These are phyloP conservation scores for Magnaporthiopsis incrustans DNA, from an alignment of 2,329 filamentous ascomycete genomes.

Conservation along the genomic window DNA sequence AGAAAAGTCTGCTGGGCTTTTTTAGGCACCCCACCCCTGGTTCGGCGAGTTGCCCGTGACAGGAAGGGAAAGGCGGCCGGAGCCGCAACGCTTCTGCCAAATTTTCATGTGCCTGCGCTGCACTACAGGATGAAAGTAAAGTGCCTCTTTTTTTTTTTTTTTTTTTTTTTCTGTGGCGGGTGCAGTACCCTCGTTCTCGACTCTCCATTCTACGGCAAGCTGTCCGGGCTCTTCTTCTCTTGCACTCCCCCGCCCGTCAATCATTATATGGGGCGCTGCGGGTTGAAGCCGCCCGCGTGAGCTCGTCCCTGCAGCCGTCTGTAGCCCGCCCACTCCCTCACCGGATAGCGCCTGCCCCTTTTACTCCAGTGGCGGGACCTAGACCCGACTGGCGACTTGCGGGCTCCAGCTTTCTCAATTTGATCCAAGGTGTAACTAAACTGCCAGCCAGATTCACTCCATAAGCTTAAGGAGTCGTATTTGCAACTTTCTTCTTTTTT, in stretches of 20 bases:
- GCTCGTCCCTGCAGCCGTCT: no score
- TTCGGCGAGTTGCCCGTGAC: neutral
- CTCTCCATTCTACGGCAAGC: no score
- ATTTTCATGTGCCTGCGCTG: neutral
- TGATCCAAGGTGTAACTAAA: neutral
- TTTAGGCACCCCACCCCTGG: neutral
- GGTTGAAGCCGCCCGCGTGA: no score
- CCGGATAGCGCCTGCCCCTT: neutral
- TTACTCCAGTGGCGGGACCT: neutral
- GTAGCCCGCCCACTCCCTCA: neutral
- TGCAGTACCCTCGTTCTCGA: no score
- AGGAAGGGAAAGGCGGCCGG: neutral
- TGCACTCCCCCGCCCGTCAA: no score
- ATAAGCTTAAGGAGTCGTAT: neutral
- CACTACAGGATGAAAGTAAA: neutral
- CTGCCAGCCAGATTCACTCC: neutral
- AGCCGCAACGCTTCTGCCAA: neutral
- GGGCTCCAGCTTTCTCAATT: neutral
- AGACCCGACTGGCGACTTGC: neutral
- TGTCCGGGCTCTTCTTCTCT: neutral
- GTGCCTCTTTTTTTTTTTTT: neutral
- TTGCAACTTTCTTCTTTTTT: neutral
- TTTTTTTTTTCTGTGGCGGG: neutral
- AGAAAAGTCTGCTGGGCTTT: neutral
- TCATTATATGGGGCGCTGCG: no score